A percentile compares a stretch with the other conserved stretches of the same genome.
Evolutionary conservation across 2,329 filamentous ascomycete genomes (phyloP).

Genomic region (Alternaria consortialis): DNA sequence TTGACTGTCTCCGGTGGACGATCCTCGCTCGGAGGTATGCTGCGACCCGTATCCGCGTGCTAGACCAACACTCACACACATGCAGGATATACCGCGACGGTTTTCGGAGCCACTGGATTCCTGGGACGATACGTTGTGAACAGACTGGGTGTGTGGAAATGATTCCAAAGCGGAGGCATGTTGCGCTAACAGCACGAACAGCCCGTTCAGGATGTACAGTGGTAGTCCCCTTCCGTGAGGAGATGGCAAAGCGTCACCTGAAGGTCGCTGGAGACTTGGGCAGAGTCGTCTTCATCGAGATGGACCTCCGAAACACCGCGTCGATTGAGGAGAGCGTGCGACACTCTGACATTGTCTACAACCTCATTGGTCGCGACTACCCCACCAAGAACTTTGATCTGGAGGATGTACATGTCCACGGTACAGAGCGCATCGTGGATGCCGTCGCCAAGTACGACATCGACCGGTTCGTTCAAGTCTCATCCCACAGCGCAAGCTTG

Average conservation of each 20-base stretch:
- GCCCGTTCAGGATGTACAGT: slow-evolving; percentile 94
- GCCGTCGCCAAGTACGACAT: slow-evolving; percentile 98
- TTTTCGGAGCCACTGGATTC: slow-evolving; percentile 97
- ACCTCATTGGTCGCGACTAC: slow-evolving; percentile 92
- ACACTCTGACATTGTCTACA: slow-evolving; percentile 98
- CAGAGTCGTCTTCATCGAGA: slow-evolving; percentile 89
- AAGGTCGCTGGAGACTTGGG: slow-evolving; percentile 97
- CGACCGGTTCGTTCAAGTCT: slow-evolving; percentile 95
- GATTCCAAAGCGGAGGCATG: neutral
- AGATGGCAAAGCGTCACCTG: slow-evolving; percentile 96
- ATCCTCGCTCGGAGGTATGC: slow-evolving; percentile 83
- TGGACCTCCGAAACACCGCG: slow-evolving; percentile 90
- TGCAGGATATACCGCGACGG: slow-evolving; percentile 90
- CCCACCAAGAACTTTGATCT: slow-evolving; percentile 98
- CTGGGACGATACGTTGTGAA: slow-evolving; percentile 98
- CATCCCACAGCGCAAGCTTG: slow-evolving; percentile 86
- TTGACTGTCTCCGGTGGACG: slow-evolving; percentile 88
- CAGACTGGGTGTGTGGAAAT: slow-evolving; percentile 72
- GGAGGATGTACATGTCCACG: slow-evolving; percentile 92
- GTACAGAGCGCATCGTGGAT: slow-evolving; percentile 89
- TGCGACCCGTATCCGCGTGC: slow-evolving; percentile 13
- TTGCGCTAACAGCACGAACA: slow-evolving; percentile 53
- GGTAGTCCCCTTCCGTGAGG: slow-evolving; percentile 91
- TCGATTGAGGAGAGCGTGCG: slow-evolving; percentile 97
- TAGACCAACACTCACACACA: slow-evolving; percentile 41